Evolutionary conservation across 1,284 basidiomycete species (phyloP).

Genomic region (Ganoderma multipileum): DNA sequence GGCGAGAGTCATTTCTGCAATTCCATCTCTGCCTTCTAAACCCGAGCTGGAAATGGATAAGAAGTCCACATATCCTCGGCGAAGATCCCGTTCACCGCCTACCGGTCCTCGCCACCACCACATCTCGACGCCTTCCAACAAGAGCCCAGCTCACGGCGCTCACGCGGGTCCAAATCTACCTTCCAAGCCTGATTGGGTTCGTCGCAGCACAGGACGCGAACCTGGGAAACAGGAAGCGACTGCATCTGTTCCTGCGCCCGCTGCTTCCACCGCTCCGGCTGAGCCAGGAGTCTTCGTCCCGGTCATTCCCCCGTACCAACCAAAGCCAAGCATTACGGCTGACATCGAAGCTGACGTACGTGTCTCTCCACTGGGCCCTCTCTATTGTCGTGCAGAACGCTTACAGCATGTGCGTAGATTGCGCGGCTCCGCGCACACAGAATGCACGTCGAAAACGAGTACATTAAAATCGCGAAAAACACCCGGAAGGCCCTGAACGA

Average conservation of each 20-base stretch:
- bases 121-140: conserved; percentile 27
- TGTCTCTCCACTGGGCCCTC: neutral
- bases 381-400: neutral
- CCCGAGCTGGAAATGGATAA: conserved; percentile 22
- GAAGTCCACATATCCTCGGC: conserved; percentile 11
- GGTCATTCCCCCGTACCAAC: conserved; percentile 22
- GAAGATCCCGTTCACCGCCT: conserved; percentile 33
- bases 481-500: conserved; percentile 63
- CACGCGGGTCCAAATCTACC: conserved; percentile 27
- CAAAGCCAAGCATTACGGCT: conserved; percentile 13
- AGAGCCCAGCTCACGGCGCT: conserved; percentile 29
- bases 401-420: conserved; percentile 33
- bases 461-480: conserved; percentile 48
- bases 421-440: conserved; percentile 47
- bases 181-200: conserved; percentile 31
- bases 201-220: conserved; percentile 20
- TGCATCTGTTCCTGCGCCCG: conserved; percentile 14
- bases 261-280: conserved; percentile 9
- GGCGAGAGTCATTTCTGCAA: neutral
- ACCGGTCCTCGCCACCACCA: conserved; percentile 29
- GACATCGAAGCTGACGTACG: conserved; percentile 31
- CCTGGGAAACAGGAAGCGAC: conserved; percentile 16
- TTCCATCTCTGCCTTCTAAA: conserved; percentile 17
- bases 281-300: conserved; percentile 14
- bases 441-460: conserved; percentile 47